Base-by-base conservation (phyloP, 164 flowering plant genomes). In the Chloranthus sessilifolius region DNA sequence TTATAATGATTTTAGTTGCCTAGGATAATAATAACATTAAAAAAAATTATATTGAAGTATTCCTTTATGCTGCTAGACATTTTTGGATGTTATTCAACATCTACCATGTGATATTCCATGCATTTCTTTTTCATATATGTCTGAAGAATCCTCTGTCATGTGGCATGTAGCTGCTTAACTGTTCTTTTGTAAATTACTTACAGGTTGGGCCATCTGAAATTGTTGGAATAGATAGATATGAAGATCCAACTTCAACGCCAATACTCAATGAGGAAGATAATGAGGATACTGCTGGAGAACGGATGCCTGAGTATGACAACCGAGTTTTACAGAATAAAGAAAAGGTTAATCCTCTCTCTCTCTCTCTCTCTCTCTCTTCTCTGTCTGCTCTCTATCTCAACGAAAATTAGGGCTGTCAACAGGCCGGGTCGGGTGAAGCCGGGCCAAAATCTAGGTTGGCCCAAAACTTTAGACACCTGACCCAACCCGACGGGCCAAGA, bases 191-290 rank as follows among this genome's bases (percentile, higher is more conserved):
- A 52, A 55, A 38, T 25, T 19, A 26, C 45, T 65, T 29, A 19
- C 76, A 92, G 98, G 98, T 83, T 61, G 80, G 54, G 24, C 96
- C 96, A 34, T 36, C 54, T 64, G 88, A 85, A 60, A 78, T 92
- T 53, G 57, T 69, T 49, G 69, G 67, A 25, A 52, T 82, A 41
- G 79, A 76, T 15, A 81, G 73, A 59, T 53, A 59, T 67, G 94
- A 82, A 69, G 73, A 58, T 62, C 52, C 65, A 48, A 27, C 47
- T 59, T 55, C 73, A 59, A 53, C 61, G 52, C 52, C 67, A 36
- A 35, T 35, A 29, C 60, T 29, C 1, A 24, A 33, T 50, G 76
- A 74, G 50, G 80, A 69, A 43, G 66, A 68, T 51, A 41, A 22
- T 45, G 76, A 75, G 47, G 74, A 54, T 33, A 34, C 30, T 53